Conservation (phyloP, 2,329 filamentous ascomycete species). For the Stenocarpella maydis region DNA sequence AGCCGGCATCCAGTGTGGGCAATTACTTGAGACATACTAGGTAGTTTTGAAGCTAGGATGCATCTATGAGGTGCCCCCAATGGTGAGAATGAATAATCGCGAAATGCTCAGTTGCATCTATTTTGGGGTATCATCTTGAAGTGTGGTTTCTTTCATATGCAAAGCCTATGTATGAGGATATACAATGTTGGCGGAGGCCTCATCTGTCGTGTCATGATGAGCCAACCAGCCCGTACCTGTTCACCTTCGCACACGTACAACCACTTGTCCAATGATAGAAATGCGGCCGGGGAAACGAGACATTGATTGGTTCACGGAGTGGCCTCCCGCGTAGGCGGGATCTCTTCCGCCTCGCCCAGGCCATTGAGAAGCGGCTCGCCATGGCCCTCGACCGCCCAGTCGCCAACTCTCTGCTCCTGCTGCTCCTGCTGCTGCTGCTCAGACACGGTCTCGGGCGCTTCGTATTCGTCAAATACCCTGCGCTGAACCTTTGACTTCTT, state of each 20-base stretch:
- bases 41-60: too few species aligned
- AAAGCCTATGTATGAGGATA: background rate
- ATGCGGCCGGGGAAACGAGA: too few species aligned
- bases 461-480: slow-evolving; percentile 38
- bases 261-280: background rate
- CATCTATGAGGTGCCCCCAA: background rate
- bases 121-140: background rate
- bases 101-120: background rate
- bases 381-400: slow-evolving; percentile 47
- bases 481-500: slow-evolving; percentile 37
- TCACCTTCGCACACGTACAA: background rate
- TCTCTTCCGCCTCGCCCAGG: slow-evolving; percentile 35
- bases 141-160: background rate
- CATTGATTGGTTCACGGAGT: background rate
- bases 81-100: background rate
- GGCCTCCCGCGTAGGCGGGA: background rate
- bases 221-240: background rate
- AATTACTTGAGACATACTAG: background rate
- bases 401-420: slow-evolving; percentile 39
- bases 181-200: background rate
- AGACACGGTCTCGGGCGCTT: slow-evolving; percentile 1
- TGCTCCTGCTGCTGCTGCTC: slow-evolving; percentile 36
- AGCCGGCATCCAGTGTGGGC: background rate
- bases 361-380: slow-evolving; percentile 46
- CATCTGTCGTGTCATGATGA: too few species aligned